Evolutionary conservation across 179 eudicot species (phyloP).

Genomic region (Corrigiola litoralis): DNA sequence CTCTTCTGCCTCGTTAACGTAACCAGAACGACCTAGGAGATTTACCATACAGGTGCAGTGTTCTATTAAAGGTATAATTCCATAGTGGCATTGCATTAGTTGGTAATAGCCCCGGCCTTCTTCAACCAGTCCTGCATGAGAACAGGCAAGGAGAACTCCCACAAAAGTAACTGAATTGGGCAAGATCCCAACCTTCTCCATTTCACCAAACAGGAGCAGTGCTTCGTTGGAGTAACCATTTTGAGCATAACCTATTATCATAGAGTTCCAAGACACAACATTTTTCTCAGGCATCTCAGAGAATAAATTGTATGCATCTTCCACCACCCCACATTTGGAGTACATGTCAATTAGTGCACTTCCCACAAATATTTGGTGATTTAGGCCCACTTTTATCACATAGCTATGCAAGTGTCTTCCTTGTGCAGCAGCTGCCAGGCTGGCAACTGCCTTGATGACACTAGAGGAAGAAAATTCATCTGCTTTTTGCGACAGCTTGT

Average conservation of each 20-base stretch:
- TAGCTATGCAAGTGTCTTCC: slow-evolving; percentile 36
- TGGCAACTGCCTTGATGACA: slow-evolving; percentile 38
- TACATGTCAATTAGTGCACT: slow-evolving; percentile 53
- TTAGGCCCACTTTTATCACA: slow-evolving; percentile 29
- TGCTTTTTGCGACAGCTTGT: slow-evolving; percentile 24
- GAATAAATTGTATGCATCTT: slow-evolving; percentile 36
- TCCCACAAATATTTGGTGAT: slow-evolving; percentile 31
- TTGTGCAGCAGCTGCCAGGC: slow-evolving; percentile 21
- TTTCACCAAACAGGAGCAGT: slow-evolving; percentile 27
- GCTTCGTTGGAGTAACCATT: slow-evolving; percentile 41
- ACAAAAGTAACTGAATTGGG: slow-evolving; percentile 44
- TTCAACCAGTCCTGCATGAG: slow-evolving; percentile 39
- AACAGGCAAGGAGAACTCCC: slow-evolving; percentile 47
- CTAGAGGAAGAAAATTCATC: slow-evolving; percentile 42
- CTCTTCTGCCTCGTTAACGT: slow-evolving; percentile 37
- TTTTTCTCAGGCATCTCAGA: slow-evolving; percentile 37
- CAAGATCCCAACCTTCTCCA: slow-evolving; percentile 20
- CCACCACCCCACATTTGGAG: slow-evolving; percentile 39
- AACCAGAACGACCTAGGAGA: slow-evolving; percentile 54
- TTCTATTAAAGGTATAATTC: slow-evolving; percentile 39
- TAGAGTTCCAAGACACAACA: slow-evolving; percentile 39
- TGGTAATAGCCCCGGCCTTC: slow-evolving; percentile 33
- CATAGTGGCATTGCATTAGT: slow-evolving; percentile 31
- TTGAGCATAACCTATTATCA: slow-evolving; percentile 39
- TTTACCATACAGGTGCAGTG: slow-evolving; percentile 56